Evolutionary conservation across 441 rosid genomes (phyloP).

Genomic region (Jatropha multifida): DNA sequence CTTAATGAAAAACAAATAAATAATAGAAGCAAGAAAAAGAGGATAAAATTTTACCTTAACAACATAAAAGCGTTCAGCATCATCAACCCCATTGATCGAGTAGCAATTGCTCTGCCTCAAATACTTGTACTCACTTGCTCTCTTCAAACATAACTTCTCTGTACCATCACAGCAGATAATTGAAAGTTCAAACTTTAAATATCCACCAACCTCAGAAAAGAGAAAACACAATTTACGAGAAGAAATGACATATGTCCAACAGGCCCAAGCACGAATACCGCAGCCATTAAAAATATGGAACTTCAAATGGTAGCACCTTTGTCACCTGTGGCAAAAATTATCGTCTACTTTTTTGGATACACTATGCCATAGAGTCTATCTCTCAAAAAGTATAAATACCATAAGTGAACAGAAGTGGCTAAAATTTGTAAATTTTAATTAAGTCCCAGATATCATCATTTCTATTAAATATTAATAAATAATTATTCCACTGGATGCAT

Average conservation of each 20-base stretch:
- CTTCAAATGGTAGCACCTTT: not conserved
- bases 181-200: not conserved
- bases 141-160: slow-evolving; percentile 87
- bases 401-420: not conserved
- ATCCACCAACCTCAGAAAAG: not conserved
- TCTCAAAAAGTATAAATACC: no score
- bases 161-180: slow-evolving; percentile 20
- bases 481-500: not conserved
- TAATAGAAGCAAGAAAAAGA: slow-evolving; percentile 19
- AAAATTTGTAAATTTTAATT: not conserved
- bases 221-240: not conserved
- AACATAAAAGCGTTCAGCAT: slow-evolving; percentile 65
- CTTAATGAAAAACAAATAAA: slow-evolving; percentile 5
- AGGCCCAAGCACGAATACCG: not conserved
- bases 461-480: not conserved
- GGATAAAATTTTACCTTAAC: slow-evolving; percentile 55
- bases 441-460: not conserved
- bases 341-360: no score
- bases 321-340: no score
- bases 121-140: slow-evolving; percentile 75
- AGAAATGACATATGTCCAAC: no score
- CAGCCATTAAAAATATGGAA: not conserved
- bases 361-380: no score
- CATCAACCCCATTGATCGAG: slow-evolving; percentile 77
- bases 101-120: slow-evolving; percentile 89